These are phyloP conservation scores for Ajuga reptans DNA, from an alignment of 305 asterid species.

Conservation along the genomic window DNA sequence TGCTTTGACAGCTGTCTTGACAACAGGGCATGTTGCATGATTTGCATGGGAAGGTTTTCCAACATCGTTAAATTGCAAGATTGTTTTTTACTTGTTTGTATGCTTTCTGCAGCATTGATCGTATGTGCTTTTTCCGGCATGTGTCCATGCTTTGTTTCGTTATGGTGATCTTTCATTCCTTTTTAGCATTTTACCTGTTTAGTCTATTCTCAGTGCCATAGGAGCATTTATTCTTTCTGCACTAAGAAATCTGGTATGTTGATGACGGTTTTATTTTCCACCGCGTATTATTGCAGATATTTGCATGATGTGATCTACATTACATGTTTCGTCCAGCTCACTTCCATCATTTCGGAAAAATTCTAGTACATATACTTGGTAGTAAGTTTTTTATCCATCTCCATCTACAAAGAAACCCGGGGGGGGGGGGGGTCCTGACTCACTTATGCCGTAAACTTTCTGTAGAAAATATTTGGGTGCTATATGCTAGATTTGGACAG, in stretches of 20 bases:
- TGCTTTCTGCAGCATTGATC: background rate
- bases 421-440: background rate
- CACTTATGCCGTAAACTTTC: background rate
- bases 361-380: conserved; percentile 86
- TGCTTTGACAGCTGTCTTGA: too few species aligned
- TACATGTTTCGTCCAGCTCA: conserved; percentile 78
- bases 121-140: background rate
- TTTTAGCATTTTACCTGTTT: background rate
- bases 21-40: too few species aligned
- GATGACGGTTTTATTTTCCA: background rate
- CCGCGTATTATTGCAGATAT: conserved; percentile 50
- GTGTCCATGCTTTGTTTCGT: background rate
- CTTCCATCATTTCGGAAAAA: conserved; percentile 76
- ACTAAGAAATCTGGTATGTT: background rate
- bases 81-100: background rate
- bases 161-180: too few species aligned
- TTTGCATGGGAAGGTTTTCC: too few species aligned
- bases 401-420: background rate
- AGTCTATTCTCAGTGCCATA: background rate
- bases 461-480: background rate
- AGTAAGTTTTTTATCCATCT: conserved; percentile 40
- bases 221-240: background rate
- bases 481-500: background rate
- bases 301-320: conserved; percentile 84
- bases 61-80: conserved; percentile 8